Base-by-base conservation (phyloP, 176 grass and related monocot genomes). In the Ampelocalamus luodianensis region DNA sequence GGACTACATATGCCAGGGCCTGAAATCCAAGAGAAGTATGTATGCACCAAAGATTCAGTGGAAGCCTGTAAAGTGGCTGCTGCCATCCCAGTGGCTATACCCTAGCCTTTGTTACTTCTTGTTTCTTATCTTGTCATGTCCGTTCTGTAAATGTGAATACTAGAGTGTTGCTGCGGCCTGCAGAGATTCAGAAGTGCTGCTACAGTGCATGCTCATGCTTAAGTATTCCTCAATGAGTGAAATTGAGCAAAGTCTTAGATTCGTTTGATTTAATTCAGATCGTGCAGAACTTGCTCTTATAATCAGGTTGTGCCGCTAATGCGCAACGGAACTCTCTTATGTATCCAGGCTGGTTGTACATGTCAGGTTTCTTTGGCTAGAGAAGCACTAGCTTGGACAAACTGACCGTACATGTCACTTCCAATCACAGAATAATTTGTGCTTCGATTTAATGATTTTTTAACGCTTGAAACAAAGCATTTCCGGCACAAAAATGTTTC, bases 101-200 rank as follows among this genome's bases (percentile, higher is more conserved):
- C 54, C 34, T 68, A 68, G 64, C 78, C 26, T 7, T 71, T 63
- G 60, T 29, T 26, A 48, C 71, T 79, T 88, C 85, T 49, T 85
- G 70, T 79, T 85, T 88, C 66, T 65, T 44, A 44, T 61, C 54
- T 78, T 92, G 78, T 65, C 3, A 58, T 92, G 83, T 87, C 72
- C 38, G 58, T 77, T 78, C 68, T 90, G 89, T 87, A 89, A 87
- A 92, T 94, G 87, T 92, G 89, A 92, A 94, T 94, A 82, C 86
- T 89, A 86, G 79, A 27, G 40, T 86, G 45, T 60, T 83, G 62
- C 50, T 79, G 64, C 77, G 66, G 65, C 53, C 50, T 79, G 64
- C 77, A 72, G 65, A 78, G 24, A 63, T 75, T 76, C 36, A 81
- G 44, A 76, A 63, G n/a, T 55, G 37, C 42, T 18, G 16, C 59